Conservation (phyloP, 768 basidiomycete species). For the Podaxis sp. region DNA sequence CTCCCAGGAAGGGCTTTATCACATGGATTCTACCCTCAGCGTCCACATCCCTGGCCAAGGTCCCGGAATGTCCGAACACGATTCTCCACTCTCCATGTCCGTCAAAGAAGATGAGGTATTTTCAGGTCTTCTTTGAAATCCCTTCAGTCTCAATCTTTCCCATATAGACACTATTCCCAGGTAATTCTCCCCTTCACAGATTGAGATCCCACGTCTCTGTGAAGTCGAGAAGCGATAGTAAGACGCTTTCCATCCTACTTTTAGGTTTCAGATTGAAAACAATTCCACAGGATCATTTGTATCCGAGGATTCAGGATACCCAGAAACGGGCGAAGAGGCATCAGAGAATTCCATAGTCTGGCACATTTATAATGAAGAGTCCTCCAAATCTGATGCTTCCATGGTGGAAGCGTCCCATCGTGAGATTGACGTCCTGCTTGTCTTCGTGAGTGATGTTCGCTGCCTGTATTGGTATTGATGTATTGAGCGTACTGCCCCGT, state of each 20-base stretch:
- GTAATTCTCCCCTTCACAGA: not conserved
- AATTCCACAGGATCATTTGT: not conserved
- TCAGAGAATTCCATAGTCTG: conserved; percentile 37
- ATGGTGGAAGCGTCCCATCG: conserved; percentile 39
- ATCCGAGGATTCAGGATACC: not conserved
- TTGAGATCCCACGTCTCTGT: not conserved
- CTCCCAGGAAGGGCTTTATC: not conserved
- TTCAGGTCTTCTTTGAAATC: not conserved
- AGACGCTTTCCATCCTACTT: not conserved
- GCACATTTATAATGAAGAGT: conserved; percentile 43
- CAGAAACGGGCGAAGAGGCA: conserved; percentile 33
- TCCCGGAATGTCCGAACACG: not conserved
- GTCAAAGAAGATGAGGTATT: not conserved
- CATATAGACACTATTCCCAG: not conserved
- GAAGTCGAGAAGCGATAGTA: not conserved
- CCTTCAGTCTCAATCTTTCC: not conserved
- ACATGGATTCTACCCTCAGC: not conserved
- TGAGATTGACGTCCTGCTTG: conserved; percentile 44
- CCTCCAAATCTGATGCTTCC: conserved; percentile 32
- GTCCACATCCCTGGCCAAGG: not conserved
- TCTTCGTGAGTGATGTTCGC: conserved; percentile 37
- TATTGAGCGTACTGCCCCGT: not conserved
- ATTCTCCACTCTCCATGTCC: not conserved
- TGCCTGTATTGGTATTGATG: not conserved
- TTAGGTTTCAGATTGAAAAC: not conserved